These are phyloP conservation scores for Metrosideros polymorpha DNA, from an alignment of 441 rosid genomes.

Conservation along the genomic window DNA sequence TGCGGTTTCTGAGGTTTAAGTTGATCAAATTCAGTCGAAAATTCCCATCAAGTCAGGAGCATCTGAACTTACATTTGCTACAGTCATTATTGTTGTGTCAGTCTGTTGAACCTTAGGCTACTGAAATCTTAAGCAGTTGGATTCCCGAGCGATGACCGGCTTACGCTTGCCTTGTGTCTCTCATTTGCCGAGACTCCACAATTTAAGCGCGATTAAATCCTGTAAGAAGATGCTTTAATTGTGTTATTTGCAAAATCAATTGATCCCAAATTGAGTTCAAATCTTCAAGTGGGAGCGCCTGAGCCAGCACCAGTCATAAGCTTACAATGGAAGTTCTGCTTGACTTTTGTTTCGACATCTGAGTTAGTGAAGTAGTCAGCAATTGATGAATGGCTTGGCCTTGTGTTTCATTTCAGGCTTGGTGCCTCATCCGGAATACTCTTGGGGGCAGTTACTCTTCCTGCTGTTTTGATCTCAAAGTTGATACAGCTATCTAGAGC, in stretches of 20 bases:
- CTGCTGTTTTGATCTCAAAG: slow-evolving; percentile 67
- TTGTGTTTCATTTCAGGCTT: slow-evolving; percentile 30
- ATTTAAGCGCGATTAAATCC: background rate
- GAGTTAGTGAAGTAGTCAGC: background rate
- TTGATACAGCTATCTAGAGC: slow-evolving; percentile 73
- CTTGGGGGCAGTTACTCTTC: slow-evolving; percentile 76
- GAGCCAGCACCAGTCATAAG: background rate
- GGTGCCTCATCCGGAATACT: slow-evolving; percentile 92
- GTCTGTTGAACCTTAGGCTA: background rate
- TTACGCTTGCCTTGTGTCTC: background rate
- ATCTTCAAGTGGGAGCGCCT: background rate
- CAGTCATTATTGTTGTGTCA: background rate
- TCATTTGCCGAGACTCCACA: background rate
- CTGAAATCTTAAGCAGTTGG: background rate
- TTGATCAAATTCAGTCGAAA: background rate
- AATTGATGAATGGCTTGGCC: background rate
- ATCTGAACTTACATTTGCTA: background rate
- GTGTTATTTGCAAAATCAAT: background rate
- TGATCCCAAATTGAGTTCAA: background rate
- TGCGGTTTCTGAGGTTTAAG: background rate
- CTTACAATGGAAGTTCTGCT: background rate
- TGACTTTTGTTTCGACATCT: background rate
- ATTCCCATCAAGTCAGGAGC: background rate
- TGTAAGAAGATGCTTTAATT: background rate
- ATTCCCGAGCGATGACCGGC: background rate